Base-by-base conservation (phyloP, 768 basidiomycete species). In the Suillus cothurnatus region DNA sequence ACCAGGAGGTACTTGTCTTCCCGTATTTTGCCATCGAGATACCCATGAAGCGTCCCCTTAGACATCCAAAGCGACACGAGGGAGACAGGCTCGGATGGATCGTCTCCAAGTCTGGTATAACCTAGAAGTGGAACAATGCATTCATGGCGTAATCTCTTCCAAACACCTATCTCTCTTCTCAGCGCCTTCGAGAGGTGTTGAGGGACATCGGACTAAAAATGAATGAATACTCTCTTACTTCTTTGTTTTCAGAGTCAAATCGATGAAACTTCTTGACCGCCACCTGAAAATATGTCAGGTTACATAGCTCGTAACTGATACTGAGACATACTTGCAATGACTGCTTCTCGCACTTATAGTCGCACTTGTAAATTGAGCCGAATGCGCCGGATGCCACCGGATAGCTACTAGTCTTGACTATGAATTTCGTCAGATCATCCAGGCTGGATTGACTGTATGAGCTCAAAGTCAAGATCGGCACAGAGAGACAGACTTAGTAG, bases 101-200 rank as follows among this genome's bases (percentile, higher is more conserved):
- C 11, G 32, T 64, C 21, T 38, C 34, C 34, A 1, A 36, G 34
- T 5, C 45, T 61, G 26, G 63, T 38, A 50, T 39, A 61, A 7
- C 59, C 59, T 7, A 49, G 34, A 28, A 64, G 34, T 31, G 31
- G 61, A 61, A 61, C 41, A 15, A 64, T 49, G 26, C 28, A 39
- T 43, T 64, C 17, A 21, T 64, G 45, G n/a, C 63, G 58, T 28
- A 49, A 26, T 28, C 59, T 61, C 50, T 43, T 59, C 62, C 62
- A 63, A 32, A 63, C 36, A 57, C 45, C 34, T 45, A 43, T 52
- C 28, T 57, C 62, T 47, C 63, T 57, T 34, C 56, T 23, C 21
- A 34, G 21, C 4, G 6, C 53, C 55, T 56, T 34, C 11, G n/a
- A 56, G n/a, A 34, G 32, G 34, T 14, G 32, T n/a, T 56, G n/a